These are phyloP conservation scores for Uronychia setigera DNA, from an alignment of 73 alveolate genomes.

Conservation along the genomic window DNA sequence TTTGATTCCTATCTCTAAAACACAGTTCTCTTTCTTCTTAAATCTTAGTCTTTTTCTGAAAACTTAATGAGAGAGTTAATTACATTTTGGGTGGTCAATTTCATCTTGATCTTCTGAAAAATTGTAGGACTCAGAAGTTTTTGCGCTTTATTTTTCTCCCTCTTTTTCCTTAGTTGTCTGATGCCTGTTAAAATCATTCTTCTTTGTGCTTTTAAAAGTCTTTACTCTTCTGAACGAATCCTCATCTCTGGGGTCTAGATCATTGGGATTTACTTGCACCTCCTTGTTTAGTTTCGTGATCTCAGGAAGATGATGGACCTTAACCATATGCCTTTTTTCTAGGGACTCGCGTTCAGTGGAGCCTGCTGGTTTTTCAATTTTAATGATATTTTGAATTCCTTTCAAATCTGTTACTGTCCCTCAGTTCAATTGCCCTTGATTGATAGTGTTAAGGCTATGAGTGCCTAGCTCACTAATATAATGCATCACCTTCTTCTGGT, in stretches of 20 bases:
- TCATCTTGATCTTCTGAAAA: background rate
- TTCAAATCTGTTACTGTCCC: conserved; percentile 33
- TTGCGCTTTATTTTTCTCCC: background rate
- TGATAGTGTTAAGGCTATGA: background rate
- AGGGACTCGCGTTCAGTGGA: too few relatives aligned
- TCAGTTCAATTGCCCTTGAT: conserved; percentile 3
- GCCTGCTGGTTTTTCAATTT: background rate
- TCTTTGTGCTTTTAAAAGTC: background rate
- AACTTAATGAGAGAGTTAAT: too few relatives aligned
- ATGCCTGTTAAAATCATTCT: background rate
- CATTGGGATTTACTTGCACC: conserved; percentile 7
- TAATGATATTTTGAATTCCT: conserved; percentile 5
- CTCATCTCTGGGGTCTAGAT: background rate
- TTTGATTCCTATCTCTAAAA: too few relatives aligned
- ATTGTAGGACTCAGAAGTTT: conserved; percentile 8
- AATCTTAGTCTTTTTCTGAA: too few relatives aligned
- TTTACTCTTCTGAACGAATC: background rate
- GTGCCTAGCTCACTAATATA: conserved; percentile 34
- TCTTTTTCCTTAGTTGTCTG: background rate
- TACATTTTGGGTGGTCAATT: background rate
- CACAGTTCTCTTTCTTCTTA: too few relatives aligned
- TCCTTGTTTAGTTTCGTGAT: conserved; percentile 21
- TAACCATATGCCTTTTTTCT: background rate
- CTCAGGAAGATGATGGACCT: conserved; percentile 2
- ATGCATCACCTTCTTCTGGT: conserved; percentile 41